These are phyloP conservation scores for Houttuynia cordata DNA, from an alignment of 164 flowering plant genomes.

Conservation along the genomic window DNA sequence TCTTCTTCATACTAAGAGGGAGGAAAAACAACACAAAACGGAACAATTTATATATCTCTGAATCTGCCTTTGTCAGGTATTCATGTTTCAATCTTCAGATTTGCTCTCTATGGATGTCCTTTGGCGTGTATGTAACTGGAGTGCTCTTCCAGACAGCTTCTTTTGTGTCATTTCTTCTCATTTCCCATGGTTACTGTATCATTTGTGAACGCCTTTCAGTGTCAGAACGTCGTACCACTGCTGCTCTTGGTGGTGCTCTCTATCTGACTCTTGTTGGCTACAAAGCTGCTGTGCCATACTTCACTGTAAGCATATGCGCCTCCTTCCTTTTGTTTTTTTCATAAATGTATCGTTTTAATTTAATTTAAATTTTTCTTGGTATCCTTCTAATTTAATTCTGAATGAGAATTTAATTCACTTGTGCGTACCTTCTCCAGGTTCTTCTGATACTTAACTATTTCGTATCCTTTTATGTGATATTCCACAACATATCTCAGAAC, in stretches of 20 bases:
- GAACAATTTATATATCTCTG: not conserved
- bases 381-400: not conserved
- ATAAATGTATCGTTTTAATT: not conserved
- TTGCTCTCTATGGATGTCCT: conserved; percentile 96
- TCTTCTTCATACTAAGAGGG: too few species aligned
- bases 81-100: conserved; percentile 58
- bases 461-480: conserved; percentile 63
- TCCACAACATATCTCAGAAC: conserved; percentile 62
- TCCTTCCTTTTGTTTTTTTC: not conserved
- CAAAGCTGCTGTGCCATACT: conserved; percentile 79
- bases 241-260: conserved; percentile 66
- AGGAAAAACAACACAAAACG: too few species aligned
- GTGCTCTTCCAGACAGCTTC: conserved; percentile 81
- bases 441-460: conserved; percentile 65
- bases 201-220: conserved; percentile 73
- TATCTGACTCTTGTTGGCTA: conserved; percentile 83
- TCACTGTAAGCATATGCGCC: conserved; percentile 29
- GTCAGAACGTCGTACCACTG: conserved; percentile 57
- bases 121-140: conserved; percentile 81
- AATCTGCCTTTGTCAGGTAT: conserved; percentile 41
- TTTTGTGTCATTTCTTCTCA: conserved; percentile 68
- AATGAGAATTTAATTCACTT: conserved; percentile 7
- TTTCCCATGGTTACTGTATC: conserved; percentile 87
- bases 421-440: conserved; percentile 31
- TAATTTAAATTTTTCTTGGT: too few species aligned